These are phyloP conservation scores for Lactuca sativa DNA, from an alignment of 129 eudicot species.

Conservation along the genomic window DNA sequence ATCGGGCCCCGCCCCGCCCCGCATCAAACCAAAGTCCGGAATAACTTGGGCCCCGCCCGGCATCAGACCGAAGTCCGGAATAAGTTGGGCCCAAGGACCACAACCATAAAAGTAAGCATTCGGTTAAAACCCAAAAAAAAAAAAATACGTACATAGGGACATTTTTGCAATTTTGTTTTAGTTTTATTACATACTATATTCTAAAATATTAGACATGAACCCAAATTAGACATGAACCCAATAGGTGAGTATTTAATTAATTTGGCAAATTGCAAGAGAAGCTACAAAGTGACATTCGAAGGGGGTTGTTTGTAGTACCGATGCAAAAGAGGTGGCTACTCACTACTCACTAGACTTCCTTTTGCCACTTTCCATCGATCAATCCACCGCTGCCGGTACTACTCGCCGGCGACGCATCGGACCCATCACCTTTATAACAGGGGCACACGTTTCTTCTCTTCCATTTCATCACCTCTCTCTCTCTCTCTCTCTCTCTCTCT, in stretches of 20 bases:
- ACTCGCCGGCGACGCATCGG: slow-evolving; percentile 26
- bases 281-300: neutral
- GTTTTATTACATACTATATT: too few relatives aligned
- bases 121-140: too few relatives aligned
- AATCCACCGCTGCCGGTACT: slow-evolving; percentile 26
- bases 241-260: neutral
- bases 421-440: slow-evolving; percentile 35
- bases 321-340: slow-evolving; percentile 20
- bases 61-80: too few relatives aligned
- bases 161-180: too few relatives aligned
- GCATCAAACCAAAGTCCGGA: too few relatives aligned
- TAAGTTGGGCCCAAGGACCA: too few relatives aligned
- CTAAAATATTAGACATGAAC: neutral
- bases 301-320: slow-evolving; percentile 19
- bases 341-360: slow-evolving; percentile 22
- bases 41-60: too few relatives aligned
- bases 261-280: neutral
- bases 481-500: neutral
- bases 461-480: neutral
- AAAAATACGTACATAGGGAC: too few relatives aligned
- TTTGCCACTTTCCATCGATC: slow-evolving; percentile 24
- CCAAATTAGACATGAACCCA: neutral
- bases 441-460: slow-evolving; percentile 17
- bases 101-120: too few relatives aligned
- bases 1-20: too few relatives aligned